Evolutionary conservation across 2,329 filamentous ascomycete genomes (phyloP).

Genomic region (Cryphonectria nitschkei): DNA sequence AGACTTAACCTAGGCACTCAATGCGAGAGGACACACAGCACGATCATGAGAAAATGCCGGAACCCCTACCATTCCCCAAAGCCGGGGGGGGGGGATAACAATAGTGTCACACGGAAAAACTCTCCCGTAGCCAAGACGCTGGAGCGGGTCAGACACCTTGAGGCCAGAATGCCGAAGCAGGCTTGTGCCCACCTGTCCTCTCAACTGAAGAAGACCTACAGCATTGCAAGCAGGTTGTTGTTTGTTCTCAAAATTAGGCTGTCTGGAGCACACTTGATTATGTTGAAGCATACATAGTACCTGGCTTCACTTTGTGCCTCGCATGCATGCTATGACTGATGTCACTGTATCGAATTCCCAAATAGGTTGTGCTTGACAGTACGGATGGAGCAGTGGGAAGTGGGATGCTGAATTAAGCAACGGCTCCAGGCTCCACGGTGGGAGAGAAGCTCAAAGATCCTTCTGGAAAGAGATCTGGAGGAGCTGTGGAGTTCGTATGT

Average conservation of each 20-base stretch:
- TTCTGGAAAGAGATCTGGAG: slow-evolving; percentile 24
- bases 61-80: not conserved
- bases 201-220: not conserved
- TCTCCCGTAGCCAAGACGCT: not conserved
- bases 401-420: not conserved
- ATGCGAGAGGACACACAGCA: not conserved
- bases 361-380: not conserved
- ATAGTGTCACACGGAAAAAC: not conserved
- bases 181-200: not conserved
- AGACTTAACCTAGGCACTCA: not conserved
- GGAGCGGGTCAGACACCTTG: not conserved
- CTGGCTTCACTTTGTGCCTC: not conserved
- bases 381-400: not conserved
- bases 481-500: slow-evolving; percentile 5
- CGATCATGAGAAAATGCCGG: not conserved
- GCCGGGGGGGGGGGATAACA: not conserved
- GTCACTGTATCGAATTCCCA: not conserved
- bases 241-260: not conserved
- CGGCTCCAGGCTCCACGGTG: not conserved
- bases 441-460: slow-evolving; percentile 24
- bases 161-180: not conserved
- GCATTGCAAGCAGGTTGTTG: not conserved
- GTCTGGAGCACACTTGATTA: not conserved
- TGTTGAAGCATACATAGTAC: not conserved
- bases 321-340: not conserved